Evolutionary conservation across 768 basidiomycete species (phyloP).

Genomic region (Lanmaoa rubissima): DNA sequence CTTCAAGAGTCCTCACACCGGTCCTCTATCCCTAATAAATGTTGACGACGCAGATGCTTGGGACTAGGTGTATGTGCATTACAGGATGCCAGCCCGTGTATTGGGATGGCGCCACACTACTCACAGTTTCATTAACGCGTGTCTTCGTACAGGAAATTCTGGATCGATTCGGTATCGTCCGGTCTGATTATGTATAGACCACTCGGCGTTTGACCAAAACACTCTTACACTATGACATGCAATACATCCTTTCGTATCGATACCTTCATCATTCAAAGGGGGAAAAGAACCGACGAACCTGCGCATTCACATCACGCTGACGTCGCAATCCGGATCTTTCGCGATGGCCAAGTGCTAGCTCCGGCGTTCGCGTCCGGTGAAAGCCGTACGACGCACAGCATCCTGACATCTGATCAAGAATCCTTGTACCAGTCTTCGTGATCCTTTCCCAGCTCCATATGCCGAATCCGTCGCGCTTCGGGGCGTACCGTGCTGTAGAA

Average conservation of each 20-base stretch:
- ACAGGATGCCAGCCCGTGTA: background rate
- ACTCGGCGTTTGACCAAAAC: background rate
- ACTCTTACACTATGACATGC: background rate
- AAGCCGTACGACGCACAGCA: background rate
- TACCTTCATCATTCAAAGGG: background rate
- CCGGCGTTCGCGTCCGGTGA: background rate
- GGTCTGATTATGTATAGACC: constrained; percentile 4
- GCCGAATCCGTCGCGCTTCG: background rate
- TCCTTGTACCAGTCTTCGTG: constrained; percentile 1
- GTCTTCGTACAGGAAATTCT: constrained; percentile 14
- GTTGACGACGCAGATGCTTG: constrained; percentile 3
- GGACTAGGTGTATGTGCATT: constrained; percentile 15
- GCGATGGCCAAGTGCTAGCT: background rate
- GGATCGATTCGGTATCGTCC: background rate
- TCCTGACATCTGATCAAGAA: background rate
- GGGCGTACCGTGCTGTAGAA: constrained; percentile 2
- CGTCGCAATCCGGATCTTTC: background rate
- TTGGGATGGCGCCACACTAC: background rate
- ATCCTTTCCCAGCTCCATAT: background rate
- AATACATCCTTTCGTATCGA: background rate
- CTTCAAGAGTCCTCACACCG: background rate
- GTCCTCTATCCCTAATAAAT: constrained; percentile 2
- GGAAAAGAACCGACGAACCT: background rate
- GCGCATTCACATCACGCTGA: background rate
- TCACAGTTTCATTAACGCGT: background rate